These are phyloP conservation scores for Colletotrichum sp. DNA, from an alignment of 2,329 filamentous ascomycete species.

Conservation along the genomic window DNA sequence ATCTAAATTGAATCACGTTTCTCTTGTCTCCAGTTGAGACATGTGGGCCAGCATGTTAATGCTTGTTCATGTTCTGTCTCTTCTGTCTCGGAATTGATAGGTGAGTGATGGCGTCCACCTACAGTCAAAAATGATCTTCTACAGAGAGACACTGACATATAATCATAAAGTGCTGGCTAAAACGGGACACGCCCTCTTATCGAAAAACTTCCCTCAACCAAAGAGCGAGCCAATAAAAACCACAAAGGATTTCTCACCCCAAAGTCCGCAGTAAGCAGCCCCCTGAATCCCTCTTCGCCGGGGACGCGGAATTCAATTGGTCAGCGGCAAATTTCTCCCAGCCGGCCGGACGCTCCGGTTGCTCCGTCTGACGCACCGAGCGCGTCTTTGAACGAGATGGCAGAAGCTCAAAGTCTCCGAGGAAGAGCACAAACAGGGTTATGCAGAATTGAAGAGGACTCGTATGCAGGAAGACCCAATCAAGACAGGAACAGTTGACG, in stretches of 20 bases:
- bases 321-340: background rate
- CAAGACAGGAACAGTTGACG: background rate
- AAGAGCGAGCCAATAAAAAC: background rate
- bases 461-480: background rate
- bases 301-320: background rate
- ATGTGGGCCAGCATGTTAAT: background rate
- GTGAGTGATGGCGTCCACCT: background rate
- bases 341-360: background rate
- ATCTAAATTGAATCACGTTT: background rate
- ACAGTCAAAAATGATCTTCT: too few species aligned
- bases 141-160: too few species aligned
- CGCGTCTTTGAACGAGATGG: background rate
- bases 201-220: background rate
- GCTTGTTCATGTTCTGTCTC: background rate
- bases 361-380: background rate
- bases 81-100: background rate
- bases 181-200: background rate
- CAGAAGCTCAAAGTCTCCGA: background rate
- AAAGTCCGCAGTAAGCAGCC: background rate
- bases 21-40: background rate
- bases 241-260: background rate
- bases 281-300: background rate
- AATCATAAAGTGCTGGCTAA: rapidly evolving
- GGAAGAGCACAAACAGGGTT: background rate
- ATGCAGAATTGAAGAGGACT: too few species aligned